Percentiles rank a stretch among this genome's conserved stretches.
Evolutionary conservation across 257 asterid species (phyloP).

Genomic region (Fraxinus quadrangulata): DNA sequence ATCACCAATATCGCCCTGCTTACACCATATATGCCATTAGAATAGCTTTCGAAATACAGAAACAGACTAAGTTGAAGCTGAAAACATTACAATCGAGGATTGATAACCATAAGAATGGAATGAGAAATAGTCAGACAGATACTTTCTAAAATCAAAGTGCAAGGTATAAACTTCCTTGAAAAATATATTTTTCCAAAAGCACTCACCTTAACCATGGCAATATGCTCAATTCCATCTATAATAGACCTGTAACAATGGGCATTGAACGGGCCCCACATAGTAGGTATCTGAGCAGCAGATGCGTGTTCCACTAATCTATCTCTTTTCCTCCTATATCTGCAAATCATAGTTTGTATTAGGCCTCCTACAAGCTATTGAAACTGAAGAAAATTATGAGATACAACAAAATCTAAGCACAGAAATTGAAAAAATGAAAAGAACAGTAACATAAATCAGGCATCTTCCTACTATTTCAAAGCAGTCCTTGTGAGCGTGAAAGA

Average conservation of each 20-base stretch:
- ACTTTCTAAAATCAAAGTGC: background rate
- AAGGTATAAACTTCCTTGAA: too few relatives aligned
- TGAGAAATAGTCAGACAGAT: too few relatives aligned
- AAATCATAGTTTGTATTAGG: conserved; percentile 30
- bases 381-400: background rate
- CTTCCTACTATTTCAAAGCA: background rate
- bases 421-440: background rate
- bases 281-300: conserved; percentile 91
- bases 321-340: conserved; percentile 90
- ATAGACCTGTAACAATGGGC: conserved; percentile 82
- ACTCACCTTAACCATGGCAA: conserved; percentile 95
- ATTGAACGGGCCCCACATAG: conserved; percentile 95
- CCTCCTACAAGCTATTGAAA: background rate
- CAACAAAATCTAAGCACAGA: background rate
- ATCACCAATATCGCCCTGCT: conserved; percentile 90
- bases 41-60: background rate
- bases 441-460: background rate
- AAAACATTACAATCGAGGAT: background rate
- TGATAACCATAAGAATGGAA: background rate
- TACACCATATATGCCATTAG: conserved; percentile 11
- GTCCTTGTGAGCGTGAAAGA: background rate
- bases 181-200: background rate
- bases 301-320: conserved; percentile 81
- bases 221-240: conserved; percentile 93
- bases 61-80: background rate